These are phyloP conservation scores for Alternaria brassicicola DNA, from an alignment of 2,329 filamentous ascomycete genomes.

Conservation along the genomic window DNA sequence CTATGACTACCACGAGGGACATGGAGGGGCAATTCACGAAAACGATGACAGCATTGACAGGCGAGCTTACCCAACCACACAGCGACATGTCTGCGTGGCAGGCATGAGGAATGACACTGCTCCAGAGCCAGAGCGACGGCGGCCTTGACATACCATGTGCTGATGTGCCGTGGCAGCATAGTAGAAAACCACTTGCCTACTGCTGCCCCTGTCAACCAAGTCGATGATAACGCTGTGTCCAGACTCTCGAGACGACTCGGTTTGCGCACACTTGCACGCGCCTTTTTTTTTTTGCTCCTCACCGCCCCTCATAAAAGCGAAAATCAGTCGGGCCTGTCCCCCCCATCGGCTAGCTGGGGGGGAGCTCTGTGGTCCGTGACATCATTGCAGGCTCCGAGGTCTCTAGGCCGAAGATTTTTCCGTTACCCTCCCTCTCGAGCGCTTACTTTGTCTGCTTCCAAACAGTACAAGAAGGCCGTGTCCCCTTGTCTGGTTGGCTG, in stretches of 20 bases:
- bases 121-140: conserved; percentile 7
- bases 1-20: not conserved
- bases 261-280: not conserved
- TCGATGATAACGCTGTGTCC: not conserved
- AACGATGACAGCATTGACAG: not conserved
- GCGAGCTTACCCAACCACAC: conserved; percentile 56
- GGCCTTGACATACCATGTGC: conserved; percentile 13
- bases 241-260: not conserved
- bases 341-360: conserved; percentile 20
- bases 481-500: conserved; percentile 9
- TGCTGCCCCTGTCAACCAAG: not conserved
- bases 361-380: conserved; percentile 33
- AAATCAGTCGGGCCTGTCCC: conserved; percentile 16
- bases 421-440: conserved; percentile 1
- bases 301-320: conserved; percentile 6
- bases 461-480: conserved; percentile 6
- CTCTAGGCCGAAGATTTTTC: conserved; percentile 24
- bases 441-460: not conserved
- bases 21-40: not conserved
- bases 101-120: conserved; percentile 19
- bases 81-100: conserved; percentile 48
- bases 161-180: conserved; percentile 10
- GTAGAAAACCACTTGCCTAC: not conserved
- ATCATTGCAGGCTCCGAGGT: conserved; percentile 38
- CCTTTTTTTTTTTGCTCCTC: conserved; percentile 7